Evolutionary conservation across 1,139 yeast genomes (phyloP), one percentile per base, ranked within the genome.

Genomic region (Kodamaea derodonti): DNA sequence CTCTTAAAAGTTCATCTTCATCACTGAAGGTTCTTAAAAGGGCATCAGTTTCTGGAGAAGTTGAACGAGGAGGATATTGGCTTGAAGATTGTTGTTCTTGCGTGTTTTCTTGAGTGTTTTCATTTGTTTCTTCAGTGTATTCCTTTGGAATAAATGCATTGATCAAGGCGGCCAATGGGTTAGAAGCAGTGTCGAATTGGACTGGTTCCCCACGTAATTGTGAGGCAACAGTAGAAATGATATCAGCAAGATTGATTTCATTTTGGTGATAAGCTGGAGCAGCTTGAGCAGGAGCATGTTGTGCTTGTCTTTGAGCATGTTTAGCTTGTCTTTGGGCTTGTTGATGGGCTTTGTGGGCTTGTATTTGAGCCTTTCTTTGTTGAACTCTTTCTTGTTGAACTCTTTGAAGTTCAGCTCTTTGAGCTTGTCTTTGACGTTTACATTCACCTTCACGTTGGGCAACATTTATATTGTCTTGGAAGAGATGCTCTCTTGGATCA

Each of bases 101-200:
- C 9, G 6, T 9, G 6, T 18, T 18, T 18, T 18, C 22, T 9
- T 18, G 6, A 18, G 22, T 7, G 6, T 14, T 6, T 6, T 25
- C 28, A 25, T 11, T 14, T 33, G 16, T 34, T 32, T 20, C 20
- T 33, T 20, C 14, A 11, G 24, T 29, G 27, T 15, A 30, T 14
- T 14, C 27, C n/a, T 16, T 30, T 22, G 38, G 38, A 29, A 29
- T 20, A 22, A 35, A 35, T 3, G 34, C 30, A 18, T 25, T 31
- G 17, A 35, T 25, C 29, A 26, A 30, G 15, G 23, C 31, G 16
- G 17, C 28, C 22, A 32, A 28, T 13, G 35, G 31, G 11, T 32
- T 28, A n/a, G 30, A 24, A n/a, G 18, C 22, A 14, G 15, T 25
- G 6, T 14, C 26, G 7, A 14, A 25, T 25, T 12, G 28, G 17